Conservation (phyloP, 257 asterid genomes). For the Petrea volubilis region DNA sequence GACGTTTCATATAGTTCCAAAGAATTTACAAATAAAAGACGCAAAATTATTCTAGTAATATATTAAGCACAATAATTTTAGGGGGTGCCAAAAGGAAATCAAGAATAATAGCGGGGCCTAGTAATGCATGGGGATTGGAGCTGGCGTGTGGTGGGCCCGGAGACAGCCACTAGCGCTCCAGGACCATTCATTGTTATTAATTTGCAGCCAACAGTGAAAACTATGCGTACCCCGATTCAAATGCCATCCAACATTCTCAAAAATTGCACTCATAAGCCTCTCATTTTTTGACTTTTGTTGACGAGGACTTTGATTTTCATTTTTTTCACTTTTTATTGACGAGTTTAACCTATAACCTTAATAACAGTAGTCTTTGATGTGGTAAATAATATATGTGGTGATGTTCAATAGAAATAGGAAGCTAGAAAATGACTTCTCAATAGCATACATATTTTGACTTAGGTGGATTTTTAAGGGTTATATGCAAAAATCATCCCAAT, state of each 20-base stretch:
- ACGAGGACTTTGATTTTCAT: background rate
- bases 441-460: no score
- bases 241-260: background rate
- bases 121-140: slow-evolving; percentile 4
- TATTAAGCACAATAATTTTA: slow-evolving; percentile 1
- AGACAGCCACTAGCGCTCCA: background rate
- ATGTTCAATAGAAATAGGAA: no score
- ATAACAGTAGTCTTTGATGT: no score
- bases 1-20: no score
- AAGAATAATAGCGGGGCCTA: background rate
- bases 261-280: slow-evolving; percentile 3
- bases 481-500: no score
- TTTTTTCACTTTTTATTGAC: background rate
- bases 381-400: no score
- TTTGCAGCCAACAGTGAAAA: background rate
- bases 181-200: background rate
- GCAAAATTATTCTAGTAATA: background rate
- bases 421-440: no score
- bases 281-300: background rate
- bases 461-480: no score
- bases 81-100: background rate
- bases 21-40: no score
- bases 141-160: background rate
- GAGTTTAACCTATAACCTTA: background rate
- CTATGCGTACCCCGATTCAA: background rate